Conservation (phyloP, 768 basidiomycete species). For the Porphyrellus cyaneotinctus region DNA sequence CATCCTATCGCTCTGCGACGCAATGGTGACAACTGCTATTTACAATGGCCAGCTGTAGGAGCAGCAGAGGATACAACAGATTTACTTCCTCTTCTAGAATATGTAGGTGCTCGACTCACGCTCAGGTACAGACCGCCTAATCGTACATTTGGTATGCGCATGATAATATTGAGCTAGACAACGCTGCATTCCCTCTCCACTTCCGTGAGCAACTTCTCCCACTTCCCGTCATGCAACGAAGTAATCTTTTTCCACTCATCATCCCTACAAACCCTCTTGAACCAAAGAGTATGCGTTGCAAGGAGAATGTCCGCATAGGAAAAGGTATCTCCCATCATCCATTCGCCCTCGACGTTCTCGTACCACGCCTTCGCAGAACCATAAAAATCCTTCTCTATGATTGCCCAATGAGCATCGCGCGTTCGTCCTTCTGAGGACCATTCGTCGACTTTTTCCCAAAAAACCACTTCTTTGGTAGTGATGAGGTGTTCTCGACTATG, state of each 20-base stretch:
- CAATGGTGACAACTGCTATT: too few relatives aligned
- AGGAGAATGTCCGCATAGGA: conserved; percentile 29
- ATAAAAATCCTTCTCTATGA: conserved; percentile 12
- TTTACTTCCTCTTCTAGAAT: too few relatives aligned
- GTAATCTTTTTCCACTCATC: conserved; percentile 28
- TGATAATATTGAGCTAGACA: too few relatives aligned
- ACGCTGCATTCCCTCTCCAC: conserved; percentile 27
- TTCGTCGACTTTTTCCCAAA: conserved; percentile 38
- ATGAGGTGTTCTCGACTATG: conserved; percentile 38
- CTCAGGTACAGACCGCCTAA: too few relatives aligned
- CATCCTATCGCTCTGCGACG: too few relatives aligned
- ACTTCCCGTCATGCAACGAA: too few relatives aligned
- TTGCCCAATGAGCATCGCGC: conserved; percentile 28
- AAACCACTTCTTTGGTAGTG: conserved; percentile 28
- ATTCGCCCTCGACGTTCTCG: conserved; percentile 23
- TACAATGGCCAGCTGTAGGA: too few relatives aligned
- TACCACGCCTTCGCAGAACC: too few relatives aligned
- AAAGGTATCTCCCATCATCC: too few relatives aligned
- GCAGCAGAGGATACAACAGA: too few relatives aligned
- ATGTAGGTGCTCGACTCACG: too few relatives aligned
- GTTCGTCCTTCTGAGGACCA: conserved; percentile 34
- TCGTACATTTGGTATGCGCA: too few relatives aligned
- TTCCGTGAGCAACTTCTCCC: conserved; percentile 22
- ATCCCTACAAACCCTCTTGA: conserved; percentile 13
- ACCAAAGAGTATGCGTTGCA: conserved; percentile 6